These are phyloP conservation scores for Noccaea bulbosa DNA, from an alignment of 345 rosid species.

Conservation along the genomic window DNA sequence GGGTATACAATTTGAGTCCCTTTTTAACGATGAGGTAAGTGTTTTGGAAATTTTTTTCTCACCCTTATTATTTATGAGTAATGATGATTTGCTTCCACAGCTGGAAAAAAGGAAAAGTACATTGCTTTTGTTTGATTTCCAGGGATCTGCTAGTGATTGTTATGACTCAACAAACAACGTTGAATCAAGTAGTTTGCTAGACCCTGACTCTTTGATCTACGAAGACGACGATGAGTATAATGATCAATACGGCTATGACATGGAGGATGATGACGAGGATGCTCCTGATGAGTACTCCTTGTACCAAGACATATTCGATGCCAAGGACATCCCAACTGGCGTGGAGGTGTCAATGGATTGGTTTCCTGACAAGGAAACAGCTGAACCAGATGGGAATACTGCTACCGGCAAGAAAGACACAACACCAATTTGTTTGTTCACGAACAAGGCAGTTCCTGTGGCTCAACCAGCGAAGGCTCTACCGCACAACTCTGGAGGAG, in stretches of 20 bases:
- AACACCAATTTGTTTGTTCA: no score
- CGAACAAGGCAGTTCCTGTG: background rate
- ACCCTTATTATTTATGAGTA: background rate
- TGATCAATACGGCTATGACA: conserved; percentile 42
- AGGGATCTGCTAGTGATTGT: conserved; percentile 44
- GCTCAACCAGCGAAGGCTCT: conserved; percentile 40
- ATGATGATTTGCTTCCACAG: background rate
- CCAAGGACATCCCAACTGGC: conserved; percentile 67
- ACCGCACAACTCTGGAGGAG: conserved; percentile 30
- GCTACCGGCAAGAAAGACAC: conserved; percentile 15
- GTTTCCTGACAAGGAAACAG: conserved; percentile 46
- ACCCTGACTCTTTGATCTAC: conserved; percentile 47
- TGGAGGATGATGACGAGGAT: conserved; percentile 44
- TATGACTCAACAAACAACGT: conserved; percentile 31
- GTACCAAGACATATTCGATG: conserved; percentile 75
- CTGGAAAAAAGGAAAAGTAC: background rate
- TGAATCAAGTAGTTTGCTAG: conserved; percentile 42
- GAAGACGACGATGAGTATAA: conserved; percentile 47
- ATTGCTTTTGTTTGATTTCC: background rate
- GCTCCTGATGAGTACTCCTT: conserved; percentile 53
- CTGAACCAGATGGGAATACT: conserved; percentile 24
- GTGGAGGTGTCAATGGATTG: conserved; percentile 81
- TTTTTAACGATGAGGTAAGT: conserved; percentile 30
- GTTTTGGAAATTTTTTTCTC: background rate
- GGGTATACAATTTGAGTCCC: conserved; percentile 44